These are phyloP conservation scores for Cordyceps tenuipes DNA, from an alignment of 2,329 filamentous ascomycete genomes.

Conservation along the genomic window DNA sequence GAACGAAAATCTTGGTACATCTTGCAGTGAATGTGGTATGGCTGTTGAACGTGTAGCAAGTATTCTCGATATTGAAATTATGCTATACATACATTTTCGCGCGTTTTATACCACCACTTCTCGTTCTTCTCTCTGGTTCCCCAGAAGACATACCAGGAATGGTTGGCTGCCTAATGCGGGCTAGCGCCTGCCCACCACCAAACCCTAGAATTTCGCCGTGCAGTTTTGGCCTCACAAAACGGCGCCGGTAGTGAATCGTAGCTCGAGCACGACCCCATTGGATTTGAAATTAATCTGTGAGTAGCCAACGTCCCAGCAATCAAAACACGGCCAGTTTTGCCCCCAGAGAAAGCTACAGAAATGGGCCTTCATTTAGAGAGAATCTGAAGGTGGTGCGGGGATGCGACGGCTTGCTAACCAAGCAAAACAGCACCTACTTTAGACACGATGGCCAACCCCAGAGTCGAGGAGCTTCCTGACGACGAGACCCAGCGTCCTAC, in stretches of 20 bases:
- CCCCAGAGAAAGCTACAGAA: neutral
- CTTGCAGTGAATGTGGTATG: neutral
- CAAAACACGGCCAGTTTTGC: conserved; percentile 8
- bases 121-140: conserved; percentile 9
- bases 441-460: conserved; percentile 85
- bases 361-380: neutral
- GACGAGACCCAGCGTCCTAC: conserved; percentile 77
- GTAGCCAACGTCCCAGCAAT: conserved; percentile 10
- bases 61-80: neutral
- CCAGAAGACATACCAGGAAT: conserved; percentile 14
- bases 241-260: conserved; percentile 23
- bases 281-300: conserved; percentile 30
- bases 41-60: neutral
- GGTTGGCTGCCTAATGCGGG: conserved; percentile 32
- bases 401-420: neutral
- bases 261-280: conserved; percentile 24
- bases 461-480: conserved; percentile 95
- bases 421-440: conserved; percentile 21
- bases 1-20: conserved; percentile 6
- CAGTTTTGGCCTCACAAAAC: conserved; percentile 32
- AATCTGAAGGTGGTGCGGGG: neutral
- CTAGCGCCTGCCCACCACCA: conserved; percentile 31
- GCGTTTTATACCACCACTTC: neutral
- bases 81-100: neutral
- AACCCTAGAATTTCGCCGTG: conserved; percentile 38